These are phyloP conservation scores for Citrus sinensis DNA, from an alignment of 345 rosid genomes.

Conservation along the genomic window DVS_A1.0 CM039164.1:24736001-24736500, in stretches of 20 bases:
- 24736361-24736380: background rate
- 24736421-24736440: background rate
- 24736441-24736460: background rate
- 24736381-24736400: background rate
- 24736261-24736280: background rate
- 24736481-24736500: background rate
- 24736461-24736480: background rate
- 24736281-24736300: background rate
- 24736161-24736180: conserved; percentile 52
- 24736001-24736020: background rate
- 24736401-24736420: background rate
- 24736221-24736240: background rate
- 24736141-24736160: conserved; percentile 50
- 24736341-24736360: background rate
- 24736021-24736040: background rate
- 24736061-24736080: conserved; percentile 3
- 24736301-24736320: background rate
- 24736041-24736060: conserved; percentile 31
- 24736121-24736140: conserved; percentile 53
- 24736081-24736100: background rate
- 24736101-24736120: conserved; percentile 21
- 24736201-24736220: conserved; percentile 50
- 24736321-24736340: background rate
- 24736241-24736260: background rate
- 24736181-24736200: conserved; percentile 58